Evolutionary conservation across 2,329 filamentous ascomycete species (phyloP).

Genomic region (Xylariomycetidae sp.): DNA sequence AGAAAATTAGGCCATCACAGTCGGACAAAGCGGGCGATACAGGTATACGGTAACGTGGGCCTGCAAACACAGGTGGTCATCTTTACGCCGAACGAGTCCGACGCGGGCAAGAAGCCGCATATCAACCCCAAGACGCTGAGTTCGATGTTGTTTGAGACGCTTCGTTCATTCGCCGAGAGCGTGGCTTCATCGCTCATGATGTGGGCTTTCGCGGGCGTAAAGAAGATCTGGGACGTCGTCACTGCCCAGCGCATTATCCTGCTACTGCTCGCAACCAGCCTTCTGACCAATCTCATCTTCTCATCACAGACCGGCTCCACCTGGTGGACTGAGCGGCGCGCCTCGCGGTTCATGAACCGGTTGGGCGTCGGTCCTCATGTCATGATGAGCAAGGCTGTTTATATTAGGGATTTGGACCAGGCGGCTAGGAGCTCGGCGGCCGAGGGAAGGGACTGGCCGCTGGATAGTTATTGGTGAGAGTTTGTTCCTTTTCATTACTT

Average conservation of each 20-base stretch:
- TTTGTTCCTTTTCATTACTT: slow-evolving; percentile 5
- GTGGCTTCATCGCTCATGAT: slow-evolving; percentile 72
- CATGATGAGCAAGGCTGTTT: slow-evolving; percentile 81
- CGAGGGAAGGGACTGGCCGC: slow-evolving; percentile 29
- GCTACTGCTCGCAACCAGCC: slow-evolving; percentile 61
- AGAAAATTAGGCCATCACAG: slow-evolving; percentile 68
- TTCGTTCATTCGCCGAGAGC: slow-evolving; percentile 70
- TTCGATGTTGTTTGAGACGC: slow-evolving; percentile 67
- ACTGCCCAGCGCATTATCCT: slow-evolving; percentile 74
- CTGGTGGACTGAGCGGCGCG: slow-evolving; percentile 84
- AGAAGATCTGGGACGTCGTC: slow-evolving; percentile 61
- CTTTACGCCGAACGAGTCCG: slow-evolving; percentile 48
- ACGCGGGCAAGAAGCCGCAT: slow-evolving; percentile 49
- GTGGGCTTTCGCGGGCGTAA: slow-evolving; percentile 64
- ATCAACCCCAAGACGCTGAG: slow-evolving; percentile 60
- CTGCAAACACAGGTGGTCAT: slow-evolving; percentile 60
- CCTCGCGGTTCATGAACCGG: slow-evolving; percentile 73
- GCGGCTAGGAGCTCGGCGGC: slow-evolving; percentile 38
- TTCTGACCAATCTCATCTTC: slow-evolving; percentile 69
- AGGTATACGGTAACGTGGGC: slow-evolving; percentile 74
- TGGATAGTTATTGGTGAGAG: slow-evolving; percentile 49
- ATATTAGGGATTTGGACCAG: slow-evolving; percentile 74
- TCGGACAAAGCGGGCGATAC: slow-evolving; percentile 71
- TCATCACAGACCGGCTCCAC: slow-evolving; percentile 66
- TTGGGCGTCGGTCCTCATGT: slow-evolving; percentile 75